Conservation (phyloP, 805 yeast genomes). For the Suhomyces faveliae region DNA sequence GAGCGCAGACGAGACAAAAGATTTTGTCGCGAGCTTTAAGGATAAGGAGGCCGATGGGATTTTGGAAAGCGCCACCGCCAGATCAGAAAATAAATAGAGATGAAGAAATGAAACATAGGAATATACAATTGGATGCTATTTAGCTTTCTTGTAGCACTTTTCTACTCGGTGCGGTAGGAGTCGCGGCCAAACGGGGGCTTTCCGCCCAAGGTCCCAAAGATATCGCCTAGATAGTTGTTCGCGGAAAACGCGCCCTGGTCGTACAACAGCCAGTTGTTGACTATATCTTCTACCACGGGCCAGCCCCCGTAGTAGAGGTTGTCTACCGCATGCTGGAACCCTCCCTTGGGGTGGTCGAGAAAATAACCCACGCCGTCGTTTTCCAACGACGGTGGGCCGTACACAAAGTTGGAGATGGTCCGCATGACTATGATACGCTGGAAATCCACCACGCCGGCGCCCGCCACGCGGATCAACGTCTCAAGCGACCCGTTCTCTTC, state of each 20-base stretch:
- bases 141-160: no score
- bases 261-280: slow-evolving; percentile 47
- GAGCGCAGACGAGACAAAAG: slow-evolving; percentile 17
- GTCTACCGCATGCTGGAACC: slow-evolving; percentile 44
- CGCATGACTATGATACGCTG: slow-evolving; percentile 58
- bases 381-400: slow-evolving; percentile 47
- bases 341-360: slow-evolving; percentile 50
- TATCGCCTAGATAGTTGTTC: slow-evolving; percentile 60
- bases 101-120: no score
- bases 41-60: background rate
- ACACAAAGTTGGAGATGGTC: slow-evolving; percentile 57
- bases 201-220: slow-evolving; percentile 53
- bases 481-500: slow-evolving; percentile 68
- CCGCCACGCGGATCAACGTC: slow-evolving; percentile 52
- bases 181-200: slow-evolving; percentile 38
- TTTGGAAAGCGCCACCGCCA: background rate
- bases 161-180: background rate
- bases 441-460: slow-evolving; percentile 54
- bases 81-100: background rate
- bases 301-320: slow-evolving; percentile 54
- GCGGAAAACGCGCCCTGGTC: slow-evolving; percentile 36
- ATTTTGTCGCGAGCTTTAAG: slow-evolving; percentile 6
- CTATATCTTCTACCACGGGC: slow-evolving; percentile 54
- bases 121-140: no score
- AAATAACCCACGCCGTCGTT: slow-evolving; percentile 51